Conservation (phyloP, 192 early-diverging fungal species). For the Dissophora globulifera region DNA sequence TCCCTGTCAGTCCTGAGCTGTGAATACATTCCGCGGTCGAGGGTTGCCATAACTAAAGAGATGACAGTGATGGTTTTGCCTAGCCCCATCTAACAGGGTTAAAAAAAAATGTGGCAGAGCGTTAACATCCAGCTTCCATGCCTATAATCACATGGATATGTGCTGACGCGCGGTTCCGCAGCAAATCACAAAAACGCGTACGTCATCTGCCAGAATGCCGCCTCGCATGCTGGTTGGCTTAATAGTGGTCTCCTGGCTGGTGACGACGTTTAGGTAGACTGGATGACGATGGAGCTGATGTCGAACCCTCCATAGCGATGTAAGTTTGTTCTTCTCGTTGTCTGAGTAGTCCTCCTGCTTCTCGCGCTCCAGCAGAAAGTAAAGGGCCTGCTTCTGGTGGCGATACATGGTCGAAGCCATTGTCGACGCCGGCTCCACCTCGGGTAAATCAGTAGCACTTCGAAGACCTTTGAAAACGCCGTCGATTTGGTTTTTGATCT, state of each 20-base stretch:
- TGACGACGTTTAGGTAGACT: constrained; percentile 62
- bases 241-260: constrained; percentile 50
- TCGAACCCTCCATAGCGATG: constrained; percentile 54
- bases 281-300: constrained; percentile 47
- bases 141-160: no score
- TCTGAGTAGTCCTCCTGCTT: constrained; percentile 67
- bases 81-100: constrained; percentile 62
- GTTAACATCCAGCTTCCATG: no score
- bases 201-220: constrained; percentile 69
- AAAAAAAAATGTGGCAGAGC: not conserved
- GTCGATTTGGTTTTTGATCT: constrained; percentile 66
- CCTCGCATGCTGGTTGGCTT: constrained; percentile 63
- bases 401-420: constrained; percentile 69
- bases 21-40: constrained; percentile 34
- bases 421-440: constrained; percentile 62
- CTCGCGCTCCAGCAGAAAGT: constrained; percentile 83
- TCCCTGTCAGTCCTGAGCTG: not conserved
- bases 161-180: not conserved
- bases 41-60: constrained; percentile 62
- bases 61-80: constrained; percentile 71
- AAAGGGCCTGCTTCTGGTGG: constrained; percentile 87
- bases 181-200: constrained; percentile 9
- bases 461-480: constrained; percentile 68
- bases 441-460: constrained; percentile 55
- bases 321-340: constrained; percentile 57